Evolutionary conservation across 73 alveolate species (phyloP), one percentile per base, ranked within the genome.

Genomic region (Stentor coeruleus): DNA sequence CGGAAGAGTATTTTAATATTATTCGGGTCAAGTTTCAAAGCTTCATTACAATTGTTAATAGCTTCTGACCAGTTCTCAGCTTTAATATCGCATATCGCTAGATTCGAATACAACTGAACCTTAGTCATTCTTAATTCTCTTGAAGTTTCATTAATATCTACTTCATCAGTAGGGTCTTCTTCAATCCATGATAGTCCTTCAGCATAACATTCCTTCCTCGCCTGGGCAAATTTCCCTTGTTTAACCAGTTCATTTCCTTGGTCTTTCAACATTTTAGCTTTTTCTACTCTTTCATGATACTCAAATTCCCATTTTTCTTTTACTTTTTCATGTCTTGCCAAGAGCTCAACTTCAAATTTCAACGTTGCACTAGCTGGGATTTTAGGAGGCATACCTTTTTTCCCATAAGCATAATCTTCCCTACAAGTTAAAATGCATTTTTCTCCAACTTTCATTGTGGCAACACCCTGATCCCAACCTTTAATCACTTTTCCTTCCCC

Each of bases 391-490:
- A 93, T 82, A 4, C 99, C 99, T 26, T 86, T 88, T 3, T 82
- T 86, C 11, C 99, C 99, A 76, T 94, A 94, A 3, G 96, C 99
- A 81, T 90, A 92, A 35, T 85, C 92, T 35, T 89, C 55, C 39
- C 88, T 58, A 81, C 88, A 77, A 4, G 89, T 93, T 42, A 96
- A 77, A 60, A 83, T 87, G 39, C 96, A 96, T 81, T 88, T 95
- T 88, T 96, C 98, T 30, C 99, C 99, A 4, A 81, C 77, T 76
- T 82, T 91, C 98, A 96, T 93, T 77, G 92, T 85, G 35, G 91
- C 94, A 39, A 95, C 97, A 39, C 99, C 99, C 59, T 89, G 91
- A 82, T 96, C 99, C 99, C 99, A 96, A 20, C 99, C 99, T 90
- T 92, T 95, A 84, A 95, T 96, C 55, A 95, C 99, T 82, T 92